phyloP scores from a whole-genome alignment of 208 protist genomes.

The Acanthamoeba sp. region DNA sequence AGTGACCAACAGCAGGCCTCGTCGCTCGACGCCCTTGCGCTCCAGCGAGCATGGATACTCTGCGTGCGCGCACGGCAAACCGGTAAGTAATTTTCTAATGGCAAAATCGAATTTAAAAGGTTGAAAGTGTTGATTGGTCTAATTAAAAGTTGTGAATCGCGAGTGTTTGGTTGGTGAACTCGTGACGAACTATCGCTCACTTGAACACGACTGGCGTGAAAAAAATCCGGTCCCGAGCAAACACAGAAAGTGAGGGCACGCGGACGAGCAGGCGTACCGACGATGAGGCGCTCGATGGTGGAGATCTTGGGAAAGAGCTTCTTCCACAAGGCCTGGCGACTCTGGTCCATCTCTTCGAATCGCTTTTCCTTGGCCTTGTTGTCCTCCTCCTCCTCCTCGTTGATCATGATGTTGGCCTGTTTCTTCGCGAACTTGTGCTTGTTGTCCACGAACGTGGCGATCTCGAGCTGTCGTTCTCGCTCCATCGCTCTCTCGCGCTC shows the following conservation, averaged over 20 bases:
- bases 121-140: not conserved
- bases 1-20: not conserved
- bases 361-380: not conserved
- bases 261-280: not conserved
- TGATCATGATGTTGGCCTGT: not conserved
- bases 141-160: not conserved
- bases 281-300: slow-evolving; percentile 70
- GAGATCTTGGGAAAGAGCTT: slow-evolving; percentile 69
- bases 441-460: slow-evolving; percentile 29
- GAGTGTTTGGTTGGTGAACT: not conserved
- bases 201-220: not conserved
- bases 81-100: not conserved
- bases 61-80: not conserved
- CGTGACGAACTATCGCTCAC: not conserved
- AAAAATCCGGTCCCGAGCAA: not conserved
- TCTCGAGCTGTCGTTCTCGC: slow-evolving; percentile 48
- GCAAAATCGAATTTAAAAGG: too few species aligned
- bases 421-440: slow-evolving; percentile 35
- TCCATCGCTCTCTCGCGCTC: slow-evolving; percentile 31
- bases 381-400: slow-evolving; percentile 64
- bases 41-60: slow-evolving; percentile 54
- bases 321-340: slow-evolving; percentile 43
- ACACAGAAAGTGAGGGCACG: not conserved
- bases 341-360: slow-evolving; percentile 44
- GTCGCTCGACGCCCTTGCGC: slow-evolving; percentile 39